These are phyloP conservation scores for Paramyrothecium sp. DNA, from an alignment of 2,329 filamentous ascomycete species.

Conservation along the genomic window DNA sequence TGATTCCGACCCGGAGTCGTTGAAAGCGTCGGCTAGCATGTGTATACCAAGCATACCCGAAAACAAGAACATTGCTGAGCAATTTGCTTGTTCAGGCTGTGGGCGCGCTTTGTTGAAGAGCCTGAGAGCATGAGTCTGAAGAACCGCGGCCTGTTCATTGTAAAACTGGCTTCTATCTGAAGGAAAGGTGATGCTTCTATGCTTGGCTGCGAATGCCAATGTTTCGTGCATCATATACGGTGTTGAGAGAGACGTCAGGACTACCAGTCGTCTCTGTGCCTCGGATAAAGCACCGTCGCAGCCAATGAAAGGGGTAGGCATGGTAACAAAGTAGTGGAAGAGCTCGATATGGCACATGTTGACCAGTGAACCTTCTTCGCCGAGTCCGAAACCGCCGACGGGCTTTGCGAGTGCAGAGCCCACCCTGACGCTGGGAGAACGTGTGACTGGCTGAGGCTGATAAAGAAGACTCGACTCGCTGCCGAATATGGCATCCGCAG, in stretches of 20 bases:
- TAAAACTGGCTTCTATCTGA: background rate
- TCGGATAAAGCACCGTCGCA: background rate
- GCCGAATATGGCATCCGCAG: background rate
- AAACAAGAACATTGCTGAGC: background rate
- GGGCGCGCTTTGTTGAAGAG: background rate
- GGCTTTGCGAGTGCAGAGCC: background rate
- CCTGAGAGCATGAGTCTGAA: background rate
- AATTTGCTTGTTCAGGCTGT: background rate
- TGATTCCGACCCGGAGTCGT: background rate
- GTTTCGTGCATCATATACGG: background rate
- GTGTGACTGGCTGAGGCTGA: background rate
- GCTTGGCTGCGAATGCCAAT: background rate
- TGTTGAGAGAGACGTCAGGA: background rate
- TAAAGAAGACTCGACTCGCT: background rate
- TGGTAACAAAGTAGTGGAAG: background rate
- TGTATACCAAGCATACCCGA: background rate
- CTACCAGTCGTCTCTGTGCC: background rate
- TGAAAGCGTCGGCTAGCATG: background rate
- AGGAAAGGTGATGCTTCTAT: background rate
- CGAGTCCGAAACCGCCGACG: background rate
- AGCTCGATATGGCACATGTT: background rate
- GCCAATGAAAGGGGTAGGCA: background rate
- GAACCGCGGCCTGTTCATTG: background rate
- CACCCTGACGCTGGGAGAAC: background rate
- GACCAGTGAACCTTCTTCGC: background rate